Base-by-base conservation (phyloP, 495 filamentous ascomycete species). In the Aspergillus sclerotioniger region DNA sequence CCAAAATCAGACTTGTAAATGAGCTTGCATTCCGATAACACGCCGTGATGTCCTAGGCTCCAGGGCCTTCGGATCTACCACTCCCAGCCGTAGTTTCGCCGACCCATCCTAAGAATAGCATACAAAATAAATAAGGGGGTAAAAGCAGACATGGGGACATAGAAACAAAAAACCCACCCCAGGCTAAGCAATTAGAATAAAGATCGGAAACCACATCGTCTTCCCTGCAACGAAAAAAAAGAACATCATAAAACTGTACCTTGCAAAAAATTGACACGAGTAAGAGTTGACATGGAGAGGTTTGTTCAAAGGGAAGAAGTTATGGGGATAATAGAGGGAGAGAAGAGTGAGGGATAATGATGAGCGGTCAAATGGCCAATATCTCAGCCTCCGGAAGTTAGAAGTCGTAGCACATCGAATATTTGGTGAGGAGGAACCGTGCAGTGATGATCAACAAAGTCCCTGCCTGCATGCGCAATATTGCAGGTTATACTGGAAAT, bases 31-130 rank as follows among this genome's bases (percentile, higher is more conserved):
- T 73, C 57, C 59, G 54, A 59, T 51, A 62, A 61, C 51, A 44
- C 51, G 54, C 59, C 44, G 54, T 37, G 43, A 61, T 51, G 61
- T 65, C 61, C 54, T 59, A 59, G 63, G 68, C 59, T 68, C 63
- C 62, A 62, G 62, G 54, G 57, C 60, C 58, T 56, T 57, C 44
- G 50, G 49, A 66, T 60, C 58, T 67, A 64, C 60, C 67, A 70
- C 63, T 57, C 62, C 71, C 66, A 67, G 58, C 68, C 71, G 35
- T 63, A 65, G 53, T 60, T 74, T 73, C 73, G 73, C 73, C 73
- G 60, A 56, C 60, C 71, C 67, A 66, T 62, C 66, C 71, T 63
- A 64, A 67, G 67, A 59, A 72, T 70, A 69, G 47, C 61, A 35
- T 62, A 69, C 63, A 67, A 54, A 71, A 64, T 63, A 17, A 49